Base-by-base conservation (phyloP, 306 rosid genomes). In the Acacia melanoxylon region DNA sequence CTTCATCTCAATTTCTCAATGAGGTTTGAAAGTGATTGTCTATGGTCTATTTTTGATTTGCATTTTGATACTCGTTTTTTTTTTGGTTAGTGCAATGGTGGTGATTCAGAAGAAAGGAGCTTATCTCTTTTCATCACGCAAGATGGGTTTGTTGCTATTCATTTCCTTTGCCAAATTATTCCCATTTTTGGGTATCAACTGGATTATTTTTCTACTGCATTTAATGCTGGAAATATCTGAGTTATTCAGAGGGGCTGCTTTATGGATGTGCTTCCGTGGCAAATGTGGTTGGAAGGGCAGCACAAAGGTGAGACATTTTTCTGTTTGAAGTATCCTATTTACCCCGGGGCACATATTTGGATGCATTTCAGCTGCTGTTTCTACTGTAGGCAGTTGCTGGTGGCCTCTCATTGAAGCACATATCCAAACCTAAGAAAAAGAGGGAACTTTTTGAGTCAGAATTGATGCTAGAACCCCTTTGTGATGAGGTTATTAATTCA, bases 281-380 rank as follows among this genome's bases (percentile, higher is more conserved):
- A 91, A 79, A 75, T 95, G 99, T 88, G 99, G 97, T 44, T 95
- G 98, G 98, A 85, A 54, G 88, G 99, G 98, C 85, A 82, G 86
- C 81, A 86, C 89, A 15, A 86, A 68, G 91, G 99, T 95, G 84
- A 79, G 86, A 67, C 84, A 61, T 77, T 77, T 78, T 76, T 73
- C 45, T 80, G 48, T 84, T 56, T 77, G 25, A 68, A 71, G 35
- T 58, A 35, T 61, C 49, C 40, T 40, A 75, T 24, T 48, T 52
- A 29, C 46, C 16, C 22, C 71, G 54, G 77, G 81, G 73, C 71
- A 62, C 1, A 20, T 27, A 29, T 67, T 56, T 77, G 76, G 79
- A 76, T 68, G 65, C 37, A 29, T 58, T 54, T 67, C 77, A 74
- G 70, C 80, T 74, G 16, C 71, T 52, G 79, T 35, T 82, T 71